phyloP scores from a whole-genome alignment of 441 rosid genomes.

The Populus tomentosa region DNA sequence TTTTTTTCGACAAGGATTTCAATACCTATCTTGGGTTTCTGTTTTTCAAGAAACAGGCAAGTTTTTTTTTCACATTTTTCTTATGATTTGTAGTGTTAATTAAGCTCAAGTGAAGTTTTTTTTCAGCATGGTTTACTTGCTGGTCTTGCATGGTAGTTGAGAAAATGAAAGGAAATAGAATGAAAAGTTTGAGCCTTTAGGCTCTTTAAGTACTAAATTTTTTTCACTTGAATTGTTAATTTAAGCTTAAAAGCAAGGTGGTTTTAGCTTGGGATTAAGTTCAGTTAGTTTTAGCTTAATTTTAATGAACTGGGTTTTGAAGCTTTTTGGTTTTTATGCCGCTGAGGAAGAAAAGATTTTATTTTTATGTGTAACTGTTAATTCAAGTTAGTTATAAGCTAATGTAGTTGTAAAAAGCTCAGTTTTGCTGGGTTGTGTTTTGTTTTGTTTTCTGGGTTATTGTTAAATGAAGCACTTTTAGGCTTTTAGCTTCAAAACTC shows the following conservation, averaged over 20 bases:
- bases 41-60: slow-evolving; percentile 5
- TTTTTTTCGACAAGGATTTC: neutral
- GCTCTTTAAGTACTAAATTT: neutral
- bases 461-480: neutral
- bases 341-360: neutral
- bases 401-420: neutral
- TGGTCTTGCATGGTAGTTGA: slow-evolving; percentile 1
- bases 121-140: neutral
- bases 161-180: neutral
- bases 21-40: neutral
- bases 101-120: neutral
- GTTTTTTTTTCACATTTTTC: neutral
- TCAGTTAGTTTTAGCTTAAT: neutral
- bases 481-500: neutral
- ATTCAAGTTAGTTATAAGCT: neutral
- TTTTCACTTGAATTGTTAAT: neutral
- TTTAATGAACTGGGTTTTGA: neutral
- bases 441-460: neutral
- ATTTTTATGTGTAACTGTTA: neutral
- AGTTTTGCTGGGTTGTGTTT: neutral
- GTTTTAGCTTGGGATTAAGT: neutral
- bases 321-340: neutral
- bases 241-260: neutral
- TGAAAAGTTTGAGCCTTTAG: neutral
- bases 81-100: slow-evolving; percentile 7